Conservation (phyloP, 345 rosid species). For the Arabis alpina region DNA sequence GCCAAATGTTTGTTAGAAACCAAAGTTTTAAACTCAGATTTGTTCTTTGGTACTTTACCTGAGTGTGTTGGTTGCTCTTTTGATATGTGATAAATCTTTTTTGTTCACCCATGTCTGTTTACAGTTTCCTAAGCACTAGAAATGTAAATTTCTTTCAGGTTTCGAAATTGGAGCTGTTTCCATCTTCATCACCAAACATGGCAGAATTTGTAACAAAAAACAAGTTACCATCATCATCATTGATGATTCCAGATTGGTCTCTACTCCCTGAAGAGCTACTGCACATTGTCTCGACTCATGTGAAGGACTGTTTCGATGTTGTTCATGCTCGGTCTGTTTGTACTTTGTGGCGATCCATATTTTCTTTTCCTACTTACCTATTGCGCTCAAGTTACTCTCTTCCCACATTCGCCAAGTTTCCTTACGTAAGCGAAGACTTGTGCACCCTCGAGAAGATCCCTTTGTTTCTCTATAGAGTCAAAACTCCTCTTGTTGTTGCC, state of each 20-base stretch:
- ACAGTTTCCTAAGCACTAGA: no score
- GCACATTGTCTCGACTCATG: not conserved
- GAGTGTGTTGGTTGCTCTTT: no score
- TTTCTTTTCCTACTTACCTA: not conserved
- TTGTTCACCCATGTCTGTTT: no score
- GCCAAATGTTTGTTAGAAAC: no score
- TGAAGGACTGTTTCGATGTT: conserved; percentile 11
- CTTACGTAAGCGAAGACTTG: not conserved
- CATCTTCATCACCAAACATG: conserved; percentile 4
- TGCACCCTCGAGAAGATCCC: conserved; percentile 7
- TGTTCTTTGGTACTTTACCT: no score
- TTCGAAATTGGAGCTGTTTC: not conserved
- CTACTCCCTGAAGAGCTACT: conserved; percentile 24
- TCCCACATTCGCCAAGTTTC: not conserved
- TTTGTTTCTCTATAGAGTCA: conserved; percentile 14
- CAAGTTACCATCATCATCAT: not conserved
- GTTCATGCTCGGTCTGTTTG: conserved; percentile 32
- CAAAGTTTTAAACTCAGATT: no score
- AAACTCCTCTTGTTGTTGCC: not conserved
- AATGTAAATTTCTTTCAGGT: not conserved
- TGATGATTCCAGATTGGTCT: conserved; percentile 2
- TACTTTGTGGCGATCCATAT: conserved; percentile 11
- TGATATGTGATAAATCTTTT: no score
- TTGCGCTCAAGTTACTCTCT: conserved; percentile 15
- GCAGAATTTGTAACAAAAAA: not conserved